phyloP scores from a whole-genome alignment of 768 basidiomycete genomes.

The Clathrus columnatus region DNA sequence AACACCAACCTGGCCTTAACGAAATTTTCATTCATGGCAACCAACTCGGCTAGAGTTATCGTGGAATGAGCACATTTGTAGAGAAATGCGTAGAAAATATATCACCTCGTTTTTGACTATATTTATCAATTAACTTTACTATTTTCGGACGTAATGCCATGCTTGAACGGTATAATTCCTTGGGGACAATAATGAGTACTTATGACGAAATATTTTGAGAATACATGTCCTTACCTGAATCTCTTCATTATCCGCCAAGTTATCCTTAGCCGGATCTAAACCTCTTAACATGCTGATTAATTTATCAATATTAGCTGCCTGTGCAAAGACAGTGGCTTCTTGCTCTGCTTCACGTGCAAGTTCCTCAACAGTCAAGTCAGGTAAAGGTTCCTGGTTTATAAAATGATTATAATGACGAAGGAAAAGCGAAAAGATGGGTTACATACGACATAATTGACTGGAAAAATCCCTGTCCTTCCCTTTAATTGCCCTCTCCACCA shows the following conservation, averaged over 20 bases:
- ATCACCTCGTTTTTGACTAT: constrained; percentile 81
- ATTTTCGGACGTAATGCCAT: constrained; percentile 92
- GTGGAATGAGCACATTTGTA: not conserved
- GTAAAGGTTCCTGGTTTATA: constrained; percentile 59
- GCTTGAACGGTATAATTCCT: constrained; percentile 86
- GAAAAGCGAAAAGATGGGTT: not conserved
- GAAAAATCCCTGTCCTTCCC: constrained; percentile 90
- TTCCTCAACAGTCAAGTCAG: constrained; percentile 72
- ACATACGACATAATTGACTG: constrained; percentile 90
- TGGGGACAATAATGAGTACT: constrained; percentile 8
- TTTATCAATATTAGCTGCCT: constrained; percentile 78
- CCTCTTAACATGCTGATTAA: constrained; percentile 64
- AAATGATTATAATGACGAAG: not conserved
- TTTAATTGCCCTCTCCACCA: constrained; percentile 95
- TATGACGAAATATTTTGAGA: not conserved
- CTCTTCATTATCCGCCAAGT: constrained; percentile 86
- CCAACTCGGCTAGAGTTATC: constrained; percentile 66
- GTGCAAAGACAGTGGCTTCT: constrained; percentile 81
- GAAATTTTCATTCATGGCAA: constrained; percentile 92
- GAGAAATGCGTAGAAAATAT: not conserved
- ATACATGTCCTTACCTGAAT: constrained; percentile 50
- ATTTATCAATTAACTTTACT: constrained; percentile 93
- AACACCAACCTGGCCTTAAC: constrained; percentile 83
- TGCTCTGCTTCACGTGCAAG: constrained; percentile 75
- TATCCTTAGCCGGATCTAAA: constrained; percentile 69